Base-by-base conservation (phyloP, 139 green algal species). In the Pedinophyceae sp. region DNA sequence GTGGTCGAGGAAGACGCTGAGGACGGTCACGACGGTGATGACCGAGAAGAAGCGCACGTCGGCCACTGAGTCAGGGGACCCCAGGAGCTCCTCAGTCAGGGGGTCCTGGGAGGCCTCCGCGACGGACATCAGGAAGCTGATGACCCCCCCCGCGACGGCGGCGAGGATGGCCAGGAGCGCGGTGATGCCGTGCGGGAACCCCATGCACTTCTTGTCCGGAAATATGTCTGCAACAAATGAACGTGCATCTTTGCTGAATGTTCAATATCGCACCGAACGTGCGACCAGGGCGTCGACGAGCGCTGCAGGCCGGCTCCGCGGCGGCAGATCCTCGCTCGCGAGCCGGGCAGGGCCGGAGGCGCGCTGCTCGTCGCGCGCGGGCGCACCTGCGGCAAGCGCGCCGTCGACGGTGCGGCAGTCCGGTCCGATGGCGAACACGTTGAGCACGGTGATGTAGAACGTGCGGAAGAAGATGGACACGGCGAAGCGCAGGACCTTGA, bases 401-500 rank as follows among this genome's bases (percentile, higher is more conserved):
- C 4, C 6, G 1, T 48, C n/a, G 30, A 30, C 29, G 0, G 24
- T 40, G 18, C 50, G 46, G 50, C 69, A 72, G 15, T 64, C 57
- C 10, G 61, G 48, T 1, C 62, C 56, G 38, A 70, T 64, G n/a
- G 70, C 49, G 50, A 65, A 76, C 7, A 72, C 57, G 58, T 72
- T 76, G 17, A 76, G 60, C 20, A 61, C 67, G 0, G 60, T 57
- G 25, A 76, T 70, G 57, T 76, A 76, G 29, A 72, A 60, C 46
- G 68, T 72, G 18, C 64, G 61, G 19, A 76, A 69, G 50, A 76
- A 76, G 24, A 76, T 22, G 43, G 48, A 61, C 17, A 68, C 69
- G 23, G 72, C 64, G n/a, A 76, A 49, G 5, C 69, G 69, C 26
- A 66, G 60, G 3, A 76, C 65, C 50, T 76, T 76, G 53, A 76